Percentiles rank a stretch among this genome's conserved stretches.
Conservation (phyloP, 1,284 basidiomycete species). For the Anthracocystis panici-leucophaei region DNA sequence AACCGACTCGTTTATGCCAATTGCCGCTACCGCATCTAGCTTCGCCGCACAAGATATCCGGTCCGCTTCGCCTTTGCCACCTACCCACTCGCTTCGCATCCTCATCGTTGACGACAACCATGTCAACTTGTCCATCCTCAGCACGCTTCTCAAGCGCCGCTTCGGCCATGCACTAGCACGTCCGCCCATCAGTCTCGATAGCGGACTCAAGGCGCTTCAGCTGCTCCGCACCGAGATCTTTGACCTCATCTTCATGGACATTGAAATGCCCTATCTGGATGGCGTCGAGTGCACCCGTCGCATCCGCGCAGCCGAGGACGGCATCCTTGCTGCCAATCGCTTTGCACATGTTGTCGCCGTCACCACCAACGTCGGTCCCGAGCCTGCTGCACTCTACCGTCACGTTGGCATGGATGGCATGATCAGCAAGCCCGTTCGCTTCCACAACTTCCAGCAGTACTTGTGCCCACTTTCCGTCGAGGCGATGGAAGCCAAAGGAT, state of each 20-base stretch:
- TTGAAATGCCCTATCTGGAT: constrained; percentile 61
- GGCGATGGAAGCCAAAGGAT: constrained; percentile 26
- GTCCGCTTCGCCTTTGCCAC: constrained; percentile 29
- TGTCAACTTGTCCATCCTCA: constrained; percentile 59
- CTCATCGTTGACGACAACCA: constrained; percentile 64
- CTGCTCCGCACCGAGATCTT: constrained; percentile 56
- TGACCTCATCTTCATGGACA: constrained; percentile 62
- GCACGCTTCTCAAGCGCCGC: constrained; percentile 55
- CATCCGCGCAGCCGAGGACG: constrained; percentile 55
- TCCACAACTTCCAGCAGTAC: constrained; percentile 49
- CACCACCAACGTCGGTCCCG: constrained; percentile 54
- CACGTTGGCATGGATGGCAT: constrained; percentile 55
- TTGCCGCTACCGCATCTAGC: constrained; percentile 6
- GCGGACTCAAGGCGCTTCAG: constrained; percentile 61
- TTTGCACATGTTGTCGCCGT: constrained; percentile 53
- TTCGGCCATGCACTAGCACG: constrained; percentile 50
- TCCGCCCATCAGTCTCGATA: constrained; percentile 54
- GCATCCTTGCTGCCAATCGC: constrained; percentile 53
- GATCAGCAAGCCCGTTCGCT: constrained; percentile 60
- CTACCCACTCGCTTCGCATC: constrained; percentile 52
- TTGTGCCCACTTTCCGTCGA: constrained; percentile 48
- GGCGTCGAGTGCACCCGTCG: constrained; percentile 56
- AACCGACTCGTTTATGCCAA: constrained; percentile 23
- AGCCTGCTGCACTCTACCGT: constrained; percentile 52
- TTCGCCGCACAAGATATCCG: constrained; percentile 17